Evolutionary conservation across 1,139 yeast genomes (phyloP).

Genomic region (Geotrichum restrictum): DNA sequence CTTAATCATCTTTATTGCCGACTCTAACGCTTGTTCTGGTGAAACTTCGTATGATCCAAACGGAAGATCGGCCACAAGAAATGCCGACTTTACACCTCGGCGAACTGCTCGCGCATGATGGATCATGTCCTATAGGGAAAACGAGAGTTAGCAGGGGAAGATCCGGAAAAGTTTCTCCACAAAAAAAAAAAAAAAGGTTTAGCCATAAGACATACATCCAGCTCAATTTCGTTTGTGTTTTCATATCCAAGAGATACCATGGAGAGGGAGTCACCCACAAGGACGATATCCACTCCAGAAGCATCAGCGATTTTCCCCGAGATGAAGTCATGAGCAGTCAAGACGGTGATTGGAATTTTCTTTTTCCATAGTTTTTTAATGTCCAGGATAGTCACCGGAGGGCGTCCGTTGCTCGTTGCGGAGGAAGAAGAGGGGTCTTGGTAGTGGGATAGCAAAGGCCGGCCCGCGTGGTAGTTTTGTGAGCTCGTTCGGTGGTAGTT

Average conservation of each 20-base stretch:
- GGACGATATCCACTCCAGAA: slow-evolving; percentile 63
- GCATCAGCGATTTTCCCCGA: slow-evolving; percentile 69
- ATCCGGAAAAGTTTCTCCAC: slow-evolving; percentile 12
- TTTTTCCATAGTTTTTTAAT: slow-evolving; percentile 44
- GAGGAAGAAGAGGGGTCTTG: slow-evolving; percentile 3
- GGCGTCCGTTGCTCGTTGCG: background rate
- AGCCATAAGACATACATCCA: slow-evolving; percentile 49
- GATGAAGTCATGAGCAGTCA: slow-evolving; percentile 86
- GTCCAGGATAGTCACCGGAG: slow-evolving; percentile 41
- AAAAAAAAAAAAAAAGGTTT: too few species aligned
- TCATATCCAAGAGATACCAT: slow-evolving; percentile 85
- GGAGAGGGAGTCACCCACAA: slow-evolving; percentile 89
- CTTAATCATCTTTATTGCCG: slow-evolving; percentile 59
- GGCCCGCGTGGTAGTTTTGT: background rate
- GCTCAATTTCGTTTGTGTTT: slow-evolving; percentile 67
- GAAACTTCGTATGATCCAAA: slow-evolving; percentile 79
- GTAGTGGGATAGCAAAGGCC: slow-evolving; percentile 11
- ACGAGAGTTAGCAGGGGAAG: too few species aligned
- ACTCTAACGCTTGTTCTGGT: slow-evolving; percentile 58
- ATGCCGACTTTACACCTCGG: slow-evolving; percentile 62
- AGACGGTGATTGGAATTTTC: slow-evolving; percentile 54
- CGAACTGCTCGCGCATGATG: slow-evolving; percentile 73
- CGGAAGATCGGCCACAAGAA: slow-evolving; percentile 83
- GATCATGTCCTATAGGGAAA: slow-evolving; percentile 59
- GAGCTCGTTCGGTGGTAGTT: background rate